A percentile compares a stretch with the other conserved stretches of the same genome.
Conservation (phyloP, 2,329 filamentous ascomycete species). For the Nemania bipapillata region DNA sequence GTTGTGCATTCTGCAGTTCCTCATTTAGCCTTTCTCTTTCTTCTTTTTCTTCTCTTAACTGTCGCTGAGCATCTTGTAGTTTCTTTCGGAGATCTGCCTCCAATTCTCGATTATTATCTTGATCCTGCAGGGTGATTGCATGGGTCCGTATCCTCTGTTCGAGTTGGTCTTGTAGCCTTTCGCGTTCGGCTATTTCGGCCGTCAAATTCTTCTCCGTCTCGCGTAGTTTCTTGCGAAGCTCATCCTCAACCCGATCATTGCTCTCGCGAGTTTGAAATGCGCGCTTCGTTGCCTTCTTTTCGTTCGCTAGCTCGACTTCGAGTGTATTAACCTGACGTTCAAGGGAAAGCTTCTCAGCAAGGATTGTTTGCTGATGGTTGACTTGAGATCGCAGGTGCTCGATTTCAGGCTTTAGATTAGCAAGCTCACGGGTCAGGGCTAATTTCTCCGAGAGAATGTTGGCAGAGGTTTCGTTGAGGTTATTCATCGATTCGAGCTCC, state of each 20-base stretch:
- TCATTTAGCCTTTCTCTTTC: slow-evolving; percentile 52
- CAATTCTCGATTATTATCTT: slow-evolving; percentile 48
- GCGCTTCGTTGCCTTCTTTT: slow-evolving; percentile 75
- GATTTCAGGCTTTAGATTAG: slow-evolving; percentile 65
- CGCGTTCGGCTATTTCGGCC: slow-evolving; percentile 49
- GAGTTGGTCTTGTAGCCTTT: slow-evolving; percentile 51
- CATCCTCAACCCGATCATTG: slow-evolving; percentile 56
- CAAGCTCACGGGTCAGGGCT: slow-evolving; percentile 63
- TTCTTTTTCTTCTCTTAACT: slow-evolving; percentile 48
- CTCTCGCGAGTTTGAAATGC: slow-evolving; percentile 59
- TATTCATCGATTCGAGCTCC: slow-evolving; percentile 76
- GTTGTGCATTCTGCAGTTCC: slow-evolving; percentile 51
- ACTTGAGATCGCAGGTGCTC: slow-evolving; percentile 67
- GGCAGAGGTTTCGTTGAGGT: slow-evolving; percentile 73
- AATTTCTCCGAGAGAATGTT: slow-evolving; percentile 73
- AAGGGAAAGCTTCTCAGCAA: slow-evolving; percentile 82
- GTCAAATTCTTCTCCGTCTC: slow-evolving; percentile 51
- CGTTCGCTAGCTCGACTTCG: slow-evolving; percentile 84
- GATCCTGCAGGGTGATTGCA: slow-evolving; percentile 48
- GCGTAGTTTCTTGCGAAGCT: slow-evolving; percentile 57
- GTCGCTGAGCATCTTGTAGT: slow-evolving; percentile 48
- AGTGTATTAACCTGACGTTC: slow-evolving; percentile 80
- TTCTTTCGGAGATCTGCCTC: slow-evolving; percentile 52
- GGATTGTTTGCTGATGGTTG: slow-evolving; percentile 70
- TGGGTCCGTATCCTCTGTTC: slow-evolving; percentile 49